phyloP scores from a whole-genome alignment of 805 yeast genomes.

The Zygotorulaspora chibaensis region DNA sequence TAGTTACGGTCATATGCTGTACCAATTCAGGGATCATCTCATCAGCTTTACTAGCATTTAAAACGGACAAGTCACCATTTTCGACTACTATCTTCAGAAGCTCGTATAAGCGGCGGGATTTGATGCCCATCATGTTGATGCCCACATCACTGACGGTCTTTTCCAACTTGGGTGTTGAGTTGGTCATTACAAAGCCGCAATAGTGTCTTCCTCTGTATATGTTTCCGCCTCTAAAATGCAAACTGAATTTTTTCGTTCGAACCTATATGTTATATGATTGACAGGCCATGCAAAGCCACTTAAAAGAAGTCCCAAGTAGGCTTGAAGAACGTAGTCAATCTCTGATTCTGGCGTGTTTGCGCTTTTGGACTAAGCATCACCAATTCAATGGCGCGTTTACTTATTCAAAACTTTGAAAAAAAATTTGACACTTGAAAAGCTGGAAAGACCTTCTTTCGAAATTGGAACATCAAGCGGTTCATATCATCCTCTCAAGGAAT shows the following conservation, averaged over 20 bases:
- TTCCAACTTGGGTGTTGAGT: constrained; percentile 1
- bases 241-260: no score
- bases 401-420: background rate
- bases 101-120: constrained; percentile 17
- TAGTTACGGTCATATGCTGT: constrained; percentile 22
- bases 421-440: background rate
- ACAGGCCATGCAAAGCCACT: no score
- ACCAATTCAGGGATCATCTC: constrained; percentile 21
- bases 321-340: no score
- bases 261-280: no score
- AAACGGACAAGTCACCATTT: constrained; percentile 12
- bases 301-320: no score
- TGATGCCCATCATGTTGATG: constrained; percentile 28
- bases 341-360: no score
- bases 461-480: no score
- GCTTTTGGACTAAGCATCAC: no score
- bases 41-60: constrained; percentile 12
- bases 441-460: background rate
- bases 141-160: constrained; percentile 14
- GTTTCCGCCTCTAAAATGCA: no score
- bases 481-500: background rate
- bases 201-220: background rate
- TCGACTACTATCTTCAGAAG: constrained; percentile 16
- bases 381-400: no score
- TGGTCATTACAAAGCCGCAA: constrained; percentile 4